A percentile compares a stretch with the other conserved stretches of the same genome.
Conservation (phyloP, 2,329 filamentous ascomycete species). For the Metarhizium humberi region DNA sequence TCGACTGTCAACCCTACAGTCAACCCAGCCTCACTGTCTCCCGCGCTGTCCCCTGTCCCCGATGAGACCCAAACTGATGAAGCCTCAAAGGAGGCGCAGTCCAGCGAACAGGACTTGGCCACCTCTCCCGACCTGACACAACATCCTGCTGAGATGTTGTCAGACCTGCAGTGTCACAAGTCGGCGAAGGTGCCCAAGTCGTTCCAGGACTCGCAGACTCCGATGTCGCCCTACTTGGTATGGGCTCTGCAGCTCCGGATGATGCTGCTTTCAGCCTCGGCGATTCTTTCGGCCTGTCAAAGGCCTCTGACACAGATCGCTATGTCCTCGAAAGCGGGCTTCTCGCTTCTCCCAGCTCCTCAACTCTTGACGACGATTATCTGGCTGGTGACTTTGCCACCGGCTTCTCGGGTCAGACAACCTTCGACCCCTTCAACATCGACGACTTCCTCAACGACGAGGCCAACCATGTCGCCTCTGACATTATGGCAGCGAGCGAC, state of each 20-base stretch:
- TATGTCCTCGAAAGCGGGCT: slow-evolving; percentile 68
- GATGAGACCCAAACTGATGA: slow-evolving; percentile 21
- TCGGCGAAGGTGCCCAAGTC: slow-evolving; percentile 55
- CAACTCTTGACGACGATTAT: slow-evolving; percentile 59
- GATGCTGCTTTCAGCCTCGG: slow-evolving; percentile 58
- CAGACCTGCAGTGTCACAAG: slow-evolving; percentile 99
- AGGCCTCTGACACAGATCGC: slow-evolving; percentile 63
- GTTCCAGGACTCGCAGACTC: slow-evolving; percentile 34
- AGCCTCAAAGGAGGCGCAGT: slow-evolving; percentile 12
- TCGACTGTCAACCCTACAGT: slow-evolving; percentile 38
- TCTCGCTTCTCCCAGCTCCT: slow-evolving; percentile 62
- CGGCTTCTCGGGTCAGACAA: slow-evolving; percentile 30
- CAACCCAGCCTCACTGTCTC: slow-evolving; percentile 53
- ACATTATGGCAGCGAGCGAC: slow-evolving; percentile 39
- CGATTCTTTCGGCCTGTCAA: slow-evolving; percentile 59
- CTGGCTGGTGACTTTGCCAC: slow-evolving; percentile 50
- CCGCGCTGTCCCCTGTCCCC: slow-evolving; percentile 41
- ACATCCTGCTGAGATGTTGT: slow-evolving; percentile 99
- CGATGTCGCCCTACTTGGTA: slow-evolving; percentile 27
- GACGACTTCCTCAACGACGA: slow-evolving; percentile 48
- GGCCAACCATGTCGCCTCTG: slow-evolving; percentile 32
- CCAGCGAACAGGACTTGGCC: slow-evolving; percentile 18
- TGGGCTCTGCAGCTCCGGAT: slow-evolving; percentile 47
- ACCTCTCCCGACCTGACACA: slow-evolving; percentile 87
- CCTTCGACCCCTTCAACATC: slow-evolving; percentile 40